A percentile compares a stretch with the other conserved stretches of the same genome.
These are phyloP conservation scores for Venturia carpophila DNA, from an alignment of 2,329 filamentous ascomycete genomes.

Conservation along the genomic window DNA sequence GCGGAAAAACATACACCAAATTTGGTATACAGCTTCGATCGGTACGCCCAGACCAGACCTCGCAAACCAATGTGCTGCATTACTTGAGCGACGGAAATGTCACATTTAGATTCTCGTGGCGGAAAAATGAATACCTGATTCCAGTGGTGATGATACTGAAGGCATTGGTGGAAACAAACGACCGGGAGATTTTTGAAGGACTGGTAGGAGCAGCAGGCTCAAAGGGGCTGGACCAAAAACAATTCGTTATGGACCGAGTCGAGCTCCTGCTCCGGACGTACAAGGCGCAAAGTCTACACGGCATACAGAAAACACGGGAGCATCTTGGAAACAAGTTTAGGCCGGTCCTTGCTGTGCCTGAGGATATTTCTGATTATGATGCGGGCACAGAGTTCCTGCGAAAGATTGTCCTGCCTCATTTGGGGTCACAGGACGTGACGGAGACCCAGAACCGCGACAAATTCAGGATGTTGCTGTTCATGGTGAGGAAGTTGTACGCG, in stretches of 20 bases:
- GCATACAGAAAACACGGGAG: conserved; percentile 69
- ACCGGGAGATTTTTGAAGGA: conserved; percentile 92
- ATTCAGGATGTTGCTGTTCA: conserved; percentile 87
- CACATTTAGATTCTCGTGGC: conserved; percentile 95
- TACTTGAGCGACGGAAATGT: conserved; percentile 94
- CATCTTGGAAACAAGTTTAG: conserved; percentile 90
- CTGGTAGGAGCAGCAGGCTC: conserved; percentile 71
- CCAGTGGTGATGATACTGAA: conserved; percentile 96
- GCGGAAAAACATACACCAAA: conserved; percentile 79
- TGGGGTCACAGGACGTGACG: conserved; percentile 78
- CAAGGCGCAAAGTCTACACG: conserved; percentile 81
- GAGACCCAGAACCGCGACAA: conserved; percentile 83
- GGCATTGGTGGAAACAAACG: conserved; percentile 89
- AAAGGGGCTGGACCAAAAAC: conserved; percentile 72
- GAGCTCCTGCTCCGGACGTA: conserved; percentile 89
- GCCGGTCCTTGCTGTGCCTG: conserved; percentile 73
- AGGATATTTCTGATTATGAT: conserved; percentile 79
- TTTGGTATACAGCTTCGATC: conserved; percentile 87
- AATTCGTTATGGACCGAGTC: conserved; percentile 86
- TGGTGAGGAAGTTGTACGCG: conserved; percentile 91
- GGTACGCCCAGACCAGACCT: conserved; percentile 93
- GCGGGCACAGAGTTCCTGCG: conserved; percentile 86
- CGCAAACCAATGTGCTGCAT: conserved; percentile 93
- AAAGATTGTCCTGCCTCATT: conserved; percentile 82
- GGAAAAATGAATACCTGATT: conserved; percentile 94